Evolutionary conservation across 108 stramenopile genomes (phyloP), one percentile per base, ranked within the genome.

Genomic region (Conticribra guillardii): DNA sequence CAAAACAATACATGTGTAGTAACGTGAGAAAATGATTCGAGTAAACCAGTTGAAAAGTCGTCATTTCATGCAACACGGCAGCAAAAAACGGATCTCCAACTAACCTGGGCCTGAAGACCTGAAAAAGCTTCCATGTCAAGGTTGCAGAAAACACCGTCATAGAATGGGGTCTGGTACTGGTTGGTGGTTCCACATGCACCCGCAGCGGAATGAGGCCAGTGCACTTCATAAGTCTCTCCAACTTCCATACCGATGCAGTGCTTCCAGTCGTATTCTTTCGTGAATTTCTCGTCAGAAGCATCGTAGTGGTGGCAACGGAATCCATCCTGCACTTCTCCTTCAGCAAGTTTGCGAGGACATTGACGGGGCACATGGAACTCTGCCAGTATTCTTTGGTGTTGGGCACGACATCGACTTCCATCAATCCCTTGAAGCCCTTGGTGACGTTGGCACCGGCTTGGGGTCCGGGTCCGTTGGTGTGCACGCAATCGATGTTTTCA

Each of bases 281-380:
- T 75, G 32, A 75, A 81, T 48, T 56, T 76, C 15, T 19, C 7
- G 50, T 82, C 70, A 31, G 8, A 8, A 2, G 51, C 45, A 54
- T 74, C 71, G 37, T 76, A 82, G 31, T 65, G 59, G 8, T 57
- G 34, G 33, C 81, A 82, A 4, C 65, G 74, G 47, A 62, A 76
- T n/a, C 81, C 81, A n/a, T 60, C 28, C n/a, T 54, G 80, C 29
- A 56, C 55, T 8, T 70, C 49, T 14, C 18, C 58, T 30, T 46
- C 55, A 14, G 56, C 27, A 29, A 71, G 62, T 11, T 24, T 52
- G n/a, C 63, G 72, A 24, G 89, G 28, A 87, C 83, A 60, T 90
- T 90, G 65, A 85, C 87, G 23, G 86, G 85, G 60, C 87, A 89
- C 67, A 86, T 69, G 9, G 45, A 48, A 41, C 60, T 60, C 22